Conservation (phyloP, 164 flowering plant species). For the Chimonanthus salicifolius region DNA sequence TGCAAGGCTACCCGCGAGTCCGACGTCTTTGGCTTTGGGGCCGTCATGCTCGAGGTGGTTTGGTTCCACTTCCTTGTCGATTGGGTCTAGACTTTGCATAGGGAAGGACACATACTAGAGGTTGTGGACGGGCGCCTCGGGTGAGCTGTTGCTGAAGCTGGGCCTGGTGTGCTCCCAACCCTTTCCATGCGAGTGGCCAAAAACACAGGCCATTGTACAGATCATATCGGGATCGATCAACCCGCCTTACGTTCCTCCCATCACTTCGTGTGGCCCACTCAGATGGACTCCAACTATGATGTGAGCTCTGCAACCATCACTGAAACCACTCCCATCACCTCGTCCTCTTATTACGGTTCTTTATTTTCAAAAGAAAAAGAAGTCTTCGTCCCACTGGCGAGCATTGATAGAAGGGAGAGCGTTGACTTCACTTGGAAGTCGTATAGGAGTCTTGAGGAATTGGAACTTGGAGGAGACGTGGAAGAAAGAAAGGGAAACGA, state of each 20-base stretch:
- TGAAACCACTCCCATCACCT: slow-evolving; percentile 17
- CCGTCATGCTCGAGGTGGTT: slow-evolving; percentile 58
- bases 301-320: slow-evolving; percentile 5
- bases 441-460: too few relatives aligned
- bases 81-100: slow-evolving; percentile 63
- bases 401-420: too few relatives aligned
- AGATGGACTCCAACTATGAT: slow-evolving; percentile 4
- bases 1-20: slow-evolving; percentile 56
- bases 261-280: slow-evolving; percentile 55
- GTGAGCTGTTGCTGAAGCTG: slow-evolving; percentile 33
- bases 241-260: slow-evolving; percentile 46
- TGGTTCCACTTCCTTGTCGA: slow-evolving; percentile 43
- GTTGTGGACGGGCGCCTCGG: slow-evolving; percentile 45
- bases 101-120: slow-evolving; percentile 46
- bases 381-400: too few relatives aligned
- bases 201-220: slow-evolving; percentile 40
- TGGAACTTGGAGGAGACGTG: too few relatives aligned
- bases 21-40: slow-evolving; percentile 65
- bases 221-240: slow-evolving; percentile 36
- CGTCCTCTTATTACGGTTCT: too few relatives aligned
- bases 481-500: too few relatives aligned
- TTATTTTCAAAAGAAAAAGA: too few relatives aligned
- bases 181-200: slow-evolving; percentile 47
- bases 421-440: too few relatives aligned
- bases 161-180: slow-evolving; percentile 78